A percentile compares a stretch with the other conserved stretches of the same genome.
Conservation (phyloP, 2,329 filamentous ascomycete species). For the Penicillium sp. region DNA sequence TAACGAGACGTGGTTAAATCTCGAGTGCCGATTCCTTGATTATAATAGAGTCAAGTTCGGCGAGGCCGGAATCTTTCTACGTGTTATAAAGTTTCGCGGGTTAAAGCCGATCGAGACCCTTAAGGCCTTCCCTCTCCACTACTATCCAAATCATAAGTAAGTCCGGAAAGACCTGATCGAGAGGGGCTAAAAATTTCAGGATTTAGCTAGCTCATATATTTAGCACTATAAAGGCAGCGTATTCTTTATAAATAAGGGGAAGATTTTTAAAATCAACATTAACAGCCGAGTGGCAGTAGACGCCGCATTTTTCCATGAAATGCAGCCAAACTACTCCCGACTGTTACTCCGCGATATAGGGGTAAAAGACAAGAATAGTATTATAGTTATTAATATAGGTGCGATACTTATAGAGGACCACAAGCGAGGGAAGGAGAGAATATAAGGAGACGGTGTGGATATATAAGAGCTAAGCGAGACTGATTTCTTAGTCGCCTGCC, state of each 20-base stretch:
- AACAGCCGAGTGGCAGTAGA: no score
- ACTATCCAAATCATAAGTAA: conserved; percentile 25
- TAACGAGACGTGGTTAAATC: conserved; percentile 24
- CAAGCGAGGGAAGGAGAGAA: conserved; percentile 17
- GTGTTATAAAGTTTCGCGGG: conserved; percentile 28
- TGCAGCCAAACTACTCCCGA: conserved; percentile 22
- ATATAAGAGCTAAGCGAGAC: conserved; percentile 11
- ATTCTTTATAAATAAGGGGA: conserved; percentile 27
- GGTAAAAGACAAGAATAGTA: conserved; percentile 11
- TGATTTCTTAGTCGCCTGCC: conserved; percentile 1
- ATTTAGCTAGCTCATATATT: conserved; percentile 28
- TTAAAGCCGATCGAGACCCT: conserved; percentile 32
- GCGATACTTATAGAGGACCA: conserved; percentile 8
- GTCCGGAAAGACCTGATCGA: conserved; percentile 26
- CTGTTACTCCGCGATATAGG: conserved; percentile 15
- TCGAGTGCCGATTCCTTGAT: conserved; percentile 31
- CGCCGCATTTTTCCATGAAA: no score
- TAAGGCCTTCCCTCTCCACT: conserved; percentile 32
- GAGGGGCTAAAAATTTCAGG: conserved; percentile 30
- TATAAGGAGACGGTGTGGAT: conserved; percentile 11
- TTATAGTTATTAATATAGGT: conserved; percentile 16
- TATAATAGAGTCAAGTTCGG: conserved; percentile 30
- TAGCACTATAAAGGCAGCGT: conserved; percentile 32
- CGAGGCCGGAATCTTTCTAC: conserved; percentile 24
- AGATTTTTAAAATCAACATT: no score